These are phyloP conservation scores for Begonia fuchsioides DNA, from an alignment of 306 rosid species.

Conservation along the genomic window DNA sequence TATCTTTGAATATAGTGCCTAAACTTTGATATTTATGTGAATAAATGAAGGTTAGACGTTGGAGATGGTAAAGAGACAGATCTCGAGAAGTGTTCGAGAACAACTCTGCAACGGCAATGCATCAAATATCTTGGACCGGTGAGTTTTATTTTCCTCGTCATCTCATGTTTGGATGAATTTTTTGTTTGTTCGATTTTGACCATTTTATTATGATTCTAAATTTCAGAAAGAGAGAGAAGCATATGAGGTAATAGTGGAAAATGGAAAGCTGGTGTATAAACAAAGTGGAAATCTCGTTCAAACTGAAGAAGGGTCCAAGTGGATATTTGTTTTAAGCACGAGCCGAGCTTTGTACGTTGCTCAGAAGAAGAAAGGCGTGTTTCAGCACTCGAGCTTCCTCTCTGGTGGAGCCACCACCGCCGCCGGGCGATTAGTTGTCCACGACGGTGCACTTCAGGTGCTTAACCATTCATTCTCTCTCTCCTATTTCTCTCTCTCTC, in stretches of 20 bases:
- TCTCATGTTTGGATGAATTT: neutral
- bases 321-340: constrained; percentile 89
- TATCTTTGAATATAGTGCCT: no score
- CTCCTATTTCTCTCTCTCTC: neutral
- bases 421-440: constrained; percentile 81
- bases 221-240: constrained; percentile 65
- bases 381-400: constrained; percentile 85
- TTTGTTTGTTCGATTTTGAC: neutral
- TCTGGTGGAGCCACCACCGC: constrained; percentile 89
- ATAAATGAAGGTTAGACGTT: constrained; percentile 48
- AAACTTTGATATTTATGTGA: no score
- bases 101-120: constrained; percentile 58
- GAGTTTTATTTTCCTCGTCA: constrained; percentile 11
- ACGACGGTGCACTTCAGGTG: constrained; percentile 60
- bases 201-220: neutral
- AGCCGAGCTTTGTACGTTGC: constrained; percentile 71
- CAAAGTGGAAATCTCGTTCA: constrained; percentile 32
- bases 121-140: constrained; percentile 86
- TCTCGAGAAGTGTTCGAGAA: constrained; percentile 49
- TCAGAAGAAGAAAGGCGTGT: constrained; percentile 57
- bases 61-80: constrained; percentile 79
- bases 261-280: constrained; percentile 45
- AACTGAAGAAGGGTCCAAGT: constrained; percentile 55
- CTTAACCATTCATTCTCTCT: neutral
- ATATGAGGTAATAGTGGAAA: constrained; percentile 52